phyloP scores from a whole-genome alignment of 2,329 filamentous ascomycete species.

The Seiridium cupressi region DNA sequence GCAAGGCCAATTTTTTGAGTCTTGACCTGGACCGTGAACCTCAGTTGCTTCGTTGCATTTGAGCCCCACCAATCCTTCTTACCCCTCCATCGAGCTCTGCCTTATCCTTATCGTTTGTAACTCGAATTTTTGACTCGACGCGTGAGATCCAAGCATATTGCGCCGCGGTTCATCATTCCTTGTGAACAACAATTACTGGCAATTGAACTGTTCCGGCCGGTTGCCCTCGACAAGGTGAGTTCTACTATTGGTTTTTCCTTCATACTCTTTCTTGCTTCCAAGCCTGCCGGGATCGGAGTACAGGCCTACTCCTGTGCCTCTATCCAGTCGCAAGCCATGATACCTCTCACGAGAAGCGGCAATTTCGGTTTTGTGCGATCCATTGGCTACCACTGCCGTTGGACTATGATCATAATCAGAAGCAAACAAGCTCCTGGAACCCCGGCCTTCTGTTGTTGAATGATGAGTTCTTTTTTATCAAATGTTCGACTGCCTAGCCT shows the following conservation, averaged over 20 bases:
- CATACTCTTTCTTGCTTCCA: no score
- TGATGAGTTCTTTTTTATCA: slow-evolving; percentile 11
- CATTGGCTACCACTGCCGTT: no score
- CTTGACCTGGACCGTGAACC: neutral
- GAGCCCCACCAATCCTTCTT: neutral
- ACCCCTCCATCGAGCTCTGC: neutral
- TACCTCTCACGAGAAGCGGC: no score
- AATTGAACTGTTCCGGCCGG: neutral
- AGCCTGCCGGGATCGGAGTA: no score
- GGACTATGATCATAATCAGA: no score
- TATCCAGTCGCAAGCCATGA: no score
- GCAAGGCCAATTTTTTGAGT: neutral
- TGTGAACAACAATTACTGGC: neutral
- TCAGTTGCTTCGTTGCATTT: neutral
- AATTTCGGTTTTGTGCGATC: no score
- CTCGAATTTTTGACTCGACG: slow-evolving; percentile 1
- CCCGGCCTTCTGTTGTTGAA: neutral
- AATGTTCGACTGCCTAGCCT: slow-evolving; percentile 13
- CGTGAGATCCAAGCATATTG: neutral
- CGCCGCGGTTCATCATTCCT: neutral
- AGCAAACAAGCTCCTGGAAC: neutral
- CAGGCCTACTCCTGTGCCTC: no score
- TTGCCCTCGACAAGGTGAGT: neutral
- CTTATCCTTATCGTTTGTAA: slow-evolving; percentile 7
- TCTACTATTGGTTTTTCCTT: no score